Evolutionary conservation across 169 alveolate genomes (phyloP).

Genomic region (Eimeria praecox): DNA sequence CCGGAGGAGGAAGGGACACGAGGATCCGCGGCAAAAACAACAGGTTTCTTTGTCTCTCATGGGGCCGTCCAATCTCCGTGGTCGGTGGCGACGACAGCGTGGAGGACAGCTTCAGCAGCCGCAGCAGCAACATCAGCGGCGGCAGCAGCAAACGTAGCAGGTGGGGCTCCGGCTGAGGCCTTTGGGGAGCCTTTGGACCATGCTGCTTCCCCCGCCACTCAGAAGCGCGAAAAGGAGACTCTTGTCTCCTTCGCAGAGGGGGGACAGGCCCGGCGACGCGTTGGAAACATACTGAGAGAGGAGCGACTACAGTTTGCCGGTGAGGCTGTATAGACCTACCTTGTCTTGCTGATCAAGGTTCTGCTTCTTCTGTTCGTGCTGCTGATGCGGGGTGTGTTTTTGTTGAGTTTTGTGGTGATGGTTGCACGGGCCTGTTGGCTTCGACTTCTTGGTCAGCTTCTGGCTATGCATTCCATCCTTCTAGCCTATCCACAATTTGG

Average conservation of each 20-base stretch:
- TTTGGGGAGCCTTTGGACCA: conserved; percentile 12
- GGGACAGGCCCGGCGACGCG: conserved; percentile 11
- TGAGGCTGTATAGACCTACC: neutral
- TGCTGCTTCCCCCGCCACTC: neutral
- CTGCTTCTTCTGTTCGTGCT: neutral
- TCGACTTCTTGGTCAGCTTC: neutral
- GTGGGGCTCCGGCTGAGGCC: conserved; percentile 8
- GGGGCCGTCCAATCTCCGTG: conserved; percentile 6
- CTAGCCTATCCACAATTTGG: neutral
- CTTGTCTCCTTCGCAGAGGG: neutral
- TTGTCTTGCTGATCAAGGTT: neutral
- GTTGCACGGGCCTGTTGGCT: neutral
- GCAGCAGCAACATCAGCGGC: conserved; percentile 48
- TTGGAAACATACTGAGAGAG: conserved; percentile 55
- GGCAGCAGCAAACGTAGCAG: neutral
- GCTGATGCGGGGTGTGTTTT: neutral
- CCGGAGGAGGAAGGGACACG: neutral
- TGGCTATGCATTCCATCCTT: neutral
- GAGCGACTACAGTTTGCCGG: conserved; percentile 66
- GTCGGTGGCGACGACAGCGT: conserved; percentile 20
- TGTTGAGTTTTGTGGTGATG: neutral
- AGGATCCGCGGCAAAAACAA: neutral
- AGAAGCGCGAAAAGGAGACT: neutral
- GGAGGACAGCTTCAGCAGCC: conserved; percentile 49
- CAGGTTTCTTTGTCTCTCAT: neutral